A percentile compares a stretch with the other conserved stretches of the same genome.
These are phyloP conservation scores for Arachis monticola DNA, from an alignment of 331 rosid genomes.

Conservation along the genomic window DNA sequence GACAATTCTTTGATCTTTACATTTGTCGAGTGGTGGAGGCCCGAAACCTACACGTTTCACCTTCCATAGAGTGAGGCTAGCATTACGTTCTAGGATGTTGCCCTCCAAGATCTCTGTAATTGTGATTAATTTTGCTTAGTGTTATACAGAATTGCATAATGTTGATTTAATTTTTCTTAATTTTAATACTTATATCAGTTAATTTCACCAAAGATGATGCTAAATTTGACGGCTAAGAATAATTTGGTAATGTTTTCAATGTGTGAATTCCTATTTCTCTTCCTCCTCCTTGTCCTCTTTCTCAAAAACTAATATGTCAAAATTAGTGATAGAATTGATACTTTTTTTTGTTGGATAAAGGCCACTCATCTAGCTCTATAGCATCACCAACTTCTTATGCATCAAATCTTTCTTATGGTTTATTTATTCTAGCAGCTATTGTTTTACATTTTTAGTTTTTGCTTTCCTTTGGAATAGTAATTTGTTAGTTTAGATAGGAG, in stretches of 20 bases:
- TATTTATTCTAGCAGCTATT: no score
- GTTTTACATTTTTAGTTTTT: no score
- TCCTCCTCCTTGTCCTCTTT: no score
- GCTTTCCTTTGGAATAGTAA: no score
- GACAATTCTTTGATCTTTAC: no score
- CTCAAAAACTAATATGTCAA: not conserved
- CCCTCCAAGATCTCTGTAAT: not conserved
- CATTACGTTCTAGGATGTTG: no score
- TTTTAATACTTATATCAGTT: not conserved
- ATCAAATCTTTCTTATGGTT: conserved; percentile 45
- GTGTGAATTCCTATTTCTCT: no score
- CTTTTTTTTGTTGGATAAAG: conserved; percentile 48
- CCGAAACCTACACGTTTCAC: no score
- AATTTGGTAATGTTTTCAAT: not conserved
- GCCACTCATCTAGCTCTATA: conserved; percentile 44
- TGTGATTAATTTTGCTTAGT: not conserved
- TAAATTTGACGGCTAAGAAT: not conserved
- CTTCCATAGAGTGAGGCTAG: no score
- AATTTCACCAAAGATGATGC: not conserved
- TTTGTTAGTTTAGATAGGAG: no score
- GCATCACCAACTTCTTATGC: conserved; percentile 40
- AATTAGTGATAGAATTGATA: not conserved
- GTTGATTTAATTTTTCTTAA: conserved; percentile 16
- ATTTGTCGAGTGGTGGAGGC: no score
- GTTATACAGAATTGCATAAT: conserved; percentile 2